Conservation (phyloP, 140 eudicot genomes). For the Stevia rebaudiana region DNA sequence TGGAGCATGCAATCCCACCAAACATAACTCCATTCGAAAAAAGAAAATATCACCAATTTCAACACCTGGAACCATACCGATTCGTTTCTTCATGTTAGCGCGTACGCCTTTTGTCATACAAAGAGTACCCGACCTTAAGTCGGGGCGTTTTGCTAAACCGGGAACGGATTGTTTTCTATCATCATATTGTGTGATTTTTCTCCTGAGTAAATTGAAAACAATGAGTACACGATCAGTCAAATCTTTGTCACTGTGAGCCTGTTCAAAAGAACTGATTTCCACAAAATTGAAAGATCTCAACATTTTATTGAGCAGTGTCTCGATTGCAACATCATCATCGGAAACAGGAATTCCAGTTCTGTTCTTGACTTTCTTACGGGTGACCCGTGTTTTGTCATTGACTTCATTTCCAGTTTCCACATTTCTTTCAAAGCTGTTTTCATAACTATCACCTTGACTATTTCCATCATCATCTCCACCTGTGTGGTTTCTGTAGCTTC, state of each 20-base stretch:
- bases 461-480: constrained; percentile 31
- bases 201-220: constrained; percentile 33
- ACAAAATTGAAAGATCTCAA: constrained; percentile 17
- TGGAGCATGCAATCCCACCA: constrained; percentile 58
- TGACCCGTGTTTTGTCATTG: background rate
- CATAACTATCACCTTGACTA: constrained; percentile 30
- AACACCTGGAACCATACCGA: constrained; percentile 49
- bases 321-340: constrained; percentile 12
- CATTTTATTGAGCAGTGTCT: background rate
- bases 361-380: background rate
- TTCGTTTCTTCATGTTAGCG: constrained; percentile 37
- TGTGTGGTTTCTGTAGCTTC: constrained; percentile 15
- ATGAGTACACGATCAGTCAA: constrained; percentile 20
- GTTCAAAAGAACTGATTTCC: constrained; percentile 19
- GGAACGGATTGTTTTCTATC: constrained; percentile 23
- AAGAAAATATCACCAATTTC: constrained; percentile 59
- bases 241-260: constrained; percentile 42
- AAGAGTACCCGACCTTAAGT: constrained; percentile 36
- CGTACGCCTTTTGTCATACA: constrained; percentile 39
- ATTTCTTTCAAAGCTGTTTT: background rate
- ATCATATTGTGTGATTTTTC: constrained; percentile 37
- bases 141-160: constrained; percentile 28
- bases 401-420: constrained; percentile 12
- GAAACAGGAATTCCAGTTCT: constrained; percentile 1
- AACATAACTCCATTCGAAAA: constrained; percentile 52